Conservation (phyloP, 2,329 filamentous ascomycete genomes). For the Davidsoniella virescens region DNA sequence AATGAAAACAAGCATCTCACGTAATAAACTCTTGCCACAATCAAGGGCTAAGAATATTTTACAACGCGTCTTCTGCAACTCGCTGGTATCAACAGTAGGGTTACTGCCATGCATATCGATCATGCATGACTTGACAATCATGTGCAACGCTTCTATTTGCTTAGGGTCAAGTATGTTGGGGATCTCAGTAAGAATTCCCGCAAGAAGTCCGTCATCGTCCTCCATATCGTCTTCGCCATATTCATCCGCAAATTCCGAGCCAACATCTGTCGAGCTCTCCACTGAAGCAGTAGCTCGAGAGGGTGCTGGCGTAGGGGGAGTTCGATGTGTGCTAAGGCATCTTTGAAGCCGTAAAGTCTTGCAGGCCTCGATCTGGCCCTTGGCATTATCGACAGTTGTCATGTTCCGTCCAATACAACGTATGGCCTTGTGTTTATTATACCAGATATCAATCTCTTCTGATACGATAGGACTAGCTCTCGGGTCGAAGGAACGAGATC, state of each 20-base stretch:
- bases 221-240: constrained; percentile 50
- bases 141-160: constrained; percentile 88
- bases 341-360: constrained; percentile 23
- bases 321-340: constrained; percentile 5
- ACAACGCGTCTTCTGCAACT: constrained; percentile 78
- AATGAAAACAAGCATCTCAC: constrained; percentile 88
- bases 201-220: constrained; percentile 56
- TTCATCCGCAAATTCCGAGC: constrained; percentile 17
- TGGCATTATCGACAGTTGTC: constrained; percentile 44
- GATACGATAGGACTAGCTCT: constrained; percentile 27
- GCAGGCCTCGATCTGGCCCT: constrained; percentile 40
- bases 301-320: constrained; percentile 4
- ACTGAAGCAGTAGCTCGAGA: background rate
- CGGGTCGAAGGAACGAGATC: constrained; percentile 15
- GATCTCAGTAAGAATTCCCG: constrained; percentile 79
- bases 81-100: constrained; percentile 29
- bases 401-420: constrained; percentile 21
- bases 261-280: constrained; percentile 10
- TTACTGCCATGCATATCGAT: constrained; percentile 52
- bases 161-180: constrained; percentile 87
- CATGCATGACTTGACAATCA: constrained; percentile 94
- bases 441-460: constrained; percentile 49
- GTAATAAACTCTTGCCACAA: constrained; percentile 73
- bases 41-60: constrained; percentile 80
- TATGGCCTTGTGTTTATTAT: constrained; percentile 20